Base-by-base conservation (phyloP, 2,329 filamentous ascomycete genomes). In the Epicoccum sorghinum region DNA sequence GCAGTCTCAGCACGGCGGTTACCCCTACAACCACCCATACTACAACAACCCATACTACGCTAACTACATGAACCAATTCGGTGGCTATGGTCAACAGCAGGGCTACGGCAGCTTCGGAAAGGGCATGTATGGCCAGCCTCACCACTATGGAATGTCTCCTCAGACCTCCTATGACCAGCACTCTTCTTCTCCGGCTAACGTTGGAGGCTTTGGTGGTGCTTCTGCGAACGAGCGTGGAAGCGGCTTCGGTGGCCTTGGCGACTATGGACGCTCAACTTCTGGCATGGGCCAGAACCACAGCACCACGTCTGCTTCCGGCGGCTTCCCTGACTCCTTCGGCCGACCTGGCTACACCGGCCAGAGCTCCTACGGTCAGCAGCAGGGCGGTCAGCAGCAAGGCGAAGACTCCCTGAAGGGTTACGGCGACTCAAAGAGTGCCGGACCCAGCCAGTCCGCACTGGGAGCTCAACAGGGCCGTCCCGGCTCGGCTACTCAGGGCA, bases 31-130 rank as follows among this genome's bases (percentile, higher is more conserved):
- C 59, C 87, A 86, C 70, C 83, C 83, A 14, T 86, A 85, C 68
- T 87, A 86, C 69, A 79, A 79, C 58, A 84, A 80, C 72, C 84
- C 85, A 37, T 86, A 87, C 68, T 87, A 87, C 64, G 76, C 78
- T 60, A 78, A 82, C 47, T 88, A 88, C 75, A 82, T 86, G 77
- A 84, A 83, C 69, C 84, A 87, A 70, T 87, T 83, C 63, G 81
- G 79, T 55, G 83, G 81, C 52, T 79, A 79, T 55, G 81, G 76
- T 58, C 79, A 77, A 57, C 79, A 76, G 59, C 73, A 74, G 55
- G 77, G 74, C 27, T 81, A 81, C 59, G 77, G 78, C 59, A 79
- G 78, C 33, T 86, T 83, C 55, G 81, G 80, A 41, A 83, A 80
- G 60, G 81, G 79, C 62, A 86, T 86, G 82, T 88, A 88, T 65